phyloP scores from a whole-genome alignment of 176 grass and related monocot genomes.

The Neostapfia colusana region DNA sequence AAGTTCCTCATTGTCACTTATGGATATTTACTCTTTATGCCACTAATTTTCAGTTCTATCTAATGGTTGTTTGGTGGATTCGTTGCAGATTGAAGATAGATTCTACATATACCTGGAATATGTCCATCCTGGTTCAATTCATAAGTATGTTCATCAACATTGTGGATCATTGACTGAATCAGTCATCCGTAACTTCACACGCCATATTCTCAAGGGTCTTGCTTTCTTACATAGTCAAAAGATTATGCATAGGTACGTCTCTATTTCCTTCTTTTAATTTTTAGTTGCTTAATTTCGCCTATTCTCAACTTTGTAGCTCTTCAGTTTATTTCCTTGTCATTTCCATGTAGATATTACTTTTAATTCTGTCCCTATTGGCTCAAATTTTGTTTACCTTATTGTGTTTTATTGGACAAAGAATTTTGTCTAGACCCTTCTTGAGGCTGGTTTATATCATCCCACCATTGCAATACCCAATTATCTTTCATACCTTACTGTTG shows the following conservation, averaged over 20 bases:
- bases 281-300: background rate
- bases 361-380: slow-evolving; percentile 3
- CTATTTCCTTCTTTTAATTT: slow-evolving; percentile 19
- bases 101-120: slow-evolving; percentile 99
- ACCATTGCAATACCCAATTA: background rate
- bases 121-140: slow-evolving; percentile 96
- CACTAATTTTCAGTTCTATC: slow-evolving; percentile 30
- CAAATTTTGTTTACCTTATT: slow-evolving; percentile 24
- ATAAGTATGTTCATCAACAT: slow-evolving; percentile 88
- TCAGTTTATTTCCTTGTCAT: background rate
- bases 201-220: slow-evolving; percentile 90
- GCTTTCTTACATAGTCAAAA: slow-evolving; percentile 93
- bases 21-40: slow-evolving; percentile 12
- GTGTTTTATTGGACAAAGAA: slow-evolving; percentile 25
- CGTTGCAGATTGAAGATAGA: slow-evolving; percentile 55
- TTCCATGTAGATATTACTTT: background rate
- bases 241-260: slow-evolving; percentile 55
- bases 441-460: slow-evolving; percentile 25
- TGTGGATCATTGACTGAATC: slow-evolving; percentile 93
- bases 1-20: slow-evolving; percentile 46
- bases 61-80: slow-evolving; percentile 29
- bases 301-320: background rate
- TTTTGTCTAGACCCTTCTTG: slow-evolving; percentile 11
- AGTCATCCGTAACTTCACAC: slow-evolving; percentile 89
- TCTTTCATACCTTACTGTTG: slow-evolving; percentile 2